Base-by-base conservation (phyloP, 768 basidiomycete genomes). In the Hygrophoropsis aurantiaca region DNA sequence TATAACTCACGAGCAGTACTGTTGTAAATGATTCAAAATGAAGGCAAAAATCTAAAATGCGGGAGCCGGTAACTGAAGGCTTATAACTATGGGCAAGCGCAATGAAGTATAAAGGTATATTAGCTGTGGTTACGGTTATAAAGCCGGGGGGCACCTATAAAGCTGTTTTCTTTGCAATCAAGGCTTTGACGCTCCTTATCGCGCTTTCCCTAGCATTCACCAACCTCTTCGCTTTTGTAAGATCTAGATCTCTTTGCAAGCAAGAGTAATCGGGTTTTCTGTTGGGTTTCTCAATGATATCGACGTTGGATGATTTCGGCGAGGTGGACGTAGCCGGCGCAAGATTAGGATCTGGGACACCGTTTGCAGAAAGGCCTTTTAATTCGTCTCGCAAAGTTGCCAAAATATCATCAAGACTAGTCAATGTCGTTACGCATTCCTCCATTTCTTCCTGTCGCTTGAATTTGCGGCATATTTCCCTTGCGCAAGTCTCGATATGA, bases 401-500 rank as follows among this genome's bases (percentile, higher is more conserved):
- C 26, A 90, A 67, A 27, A 83, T 68, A 42, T 75, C 78, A 57
- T 92, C 89, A 20, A 90, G 69, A 3, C 74, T 78, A 5, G 60
- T 66, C 23, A 92, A 65, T 16, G 78, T 79, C 3, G 75, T 60
- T 13, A 87, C 68, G 46, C 67, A 75, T 35, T 86, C 85, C 16
- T 79, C 78, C 43, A 89, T 69, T 52, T 89, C 86, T 50, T 90
- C 87, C 44, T 76, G 67, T 39, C 75, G 74, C 49, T 78, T 82
- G 72, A 87, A 90, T 26, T 68, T 68, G 13, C 75, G 78, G 61
- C 87, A 90, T 11, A 86, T 89, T 61, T 93, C 87, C 13, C 74
- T 60, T 5, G 88, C 70, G 59, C 89, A 90, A 2, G 76, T 80
- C 62, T 89, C 84, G 55, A 92, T 85, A 56, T 93, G 90, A 3